phyloP scores from a whole-genome alignment of 2,329 filamentous ascomycete species.

The Laburnicola sp. region DNA sequence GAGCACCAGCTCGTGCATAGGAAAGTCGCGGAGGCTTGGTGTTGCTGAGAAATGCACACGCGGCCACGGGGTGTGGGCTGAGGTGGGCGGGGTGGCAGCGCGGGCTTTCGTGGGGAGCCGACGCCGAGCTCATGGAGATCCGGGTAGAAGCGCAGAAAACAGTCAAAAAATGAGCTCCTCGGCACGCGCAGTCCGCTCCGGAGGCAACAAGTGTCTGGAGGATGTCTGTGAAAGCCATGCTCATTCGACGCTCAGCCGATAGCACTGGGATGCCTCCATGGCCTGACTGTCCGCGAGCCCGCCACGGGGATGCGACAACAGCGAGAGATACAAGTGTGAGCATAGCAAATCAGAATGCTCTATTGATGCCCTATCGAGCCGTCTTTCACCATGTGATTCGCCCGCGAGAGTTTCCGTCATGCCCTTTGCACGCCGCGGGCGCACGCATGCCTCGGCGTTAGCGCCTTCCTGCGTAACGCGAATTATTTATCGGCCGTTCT shows the following conservation, averaged over 20 bases:
- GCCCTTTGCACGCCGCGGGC: not conserved
- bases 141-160: slow-evolving; percentile 23
- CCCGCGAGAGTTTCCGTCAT: not conserved
- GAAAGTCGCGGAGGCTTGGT: slow-evolving; percentile 9
- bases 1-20: slow-evolving; percentile 66
- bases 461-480: slow-evolving; percentile 7
- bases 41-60: slow-evolving; percentile 30
- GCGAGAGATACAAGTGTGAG: too few relatives aligned
- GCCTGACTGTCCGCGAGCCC: not conserved
- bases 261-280: not conserved
- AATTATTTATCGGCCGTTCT: slow-evolving; percentile 14
- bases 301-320: not conserved
- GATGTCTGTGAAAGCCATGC: slow-evolving; percentile 4
- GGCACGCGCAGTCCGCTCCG: slow-evolving; percentile 23
- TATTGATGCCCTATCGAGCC: not conserved
- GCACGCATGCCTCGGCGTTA: slow-evolving; percentile 5
- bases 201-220: slow-evolving; percentile 9
- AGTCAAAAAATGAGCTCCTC: not conserved
- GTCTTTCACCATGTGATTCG: not conserved
- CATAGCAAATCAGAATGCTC: not conserved
- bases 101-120: slow-evolving; percentile 23
- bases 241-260: slow-evolving; percentile 32
- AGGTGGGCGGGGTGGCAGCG: slow-evolving; percentile 11
- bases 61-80: slow-evolving; percentile 11
- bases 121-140: slow-evolving; percentile 24